Evolutionary conservation across 257 asterid genomes (phyloP), one percentile per base, ranked within the genome.

Genomic region (Solanum medicagineum): DNA sequence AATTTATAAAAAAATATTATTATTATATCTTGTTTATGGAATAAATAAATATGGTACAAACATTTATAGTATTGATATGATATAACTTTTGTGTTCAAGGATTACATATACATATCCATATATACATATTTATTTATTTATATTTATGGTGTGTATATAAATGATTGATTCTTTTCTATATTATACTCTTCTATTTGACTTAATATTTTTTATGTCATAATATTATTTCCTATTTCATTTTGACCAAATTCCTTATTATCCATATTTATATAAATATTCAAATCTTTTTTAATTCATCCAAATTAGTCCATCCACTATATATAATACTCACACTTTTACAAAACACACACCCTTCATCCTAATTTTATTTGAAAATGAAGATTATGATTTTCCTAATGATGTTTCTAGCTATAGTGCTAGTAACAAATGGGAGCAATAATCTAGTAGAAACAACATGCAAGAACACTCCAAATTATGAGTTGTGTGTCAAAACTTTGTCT

Each of bases 391-490:
- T 17, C 83, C 7, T 79, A 26, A 5, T 29, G 29, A 51, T 53
- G 17, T 79, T 17, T 29, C 29, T 79, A 3, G 11, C 49, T 4
- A 8, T 79, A 17, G 2, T 79, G 8, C 15, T 79, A 6, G 29
- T 16, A 53, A 79, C 83, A 79, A 53, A 53, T 2, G 83, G 53
- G 44, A 15, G 11, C 3, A 29, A 44, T 5, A 85, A 87, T 2
- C 87, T 90, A 66, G 81, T 93, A 13, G 91, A 91, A 83, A 74
- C 59, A 51, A 87, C 97, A 1, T 94, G 98, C 87, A 85, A 16
- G 42, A 85, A 70, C 71, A 92, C 96, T 63, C 93, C 91, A 22
- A 88, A 94, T 63, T 94, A 92, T 87, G 73, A 86, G 2, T 94
- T 94, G n/a, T 94, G 97, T 90, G 9, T 90, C 84, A 56, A 87